Evolutionary conservation across 805 yeast genomes (phyloP), one percentile per base, ranked within the genome.

Genomic region (Pichia pseudocactophila): DNA sequence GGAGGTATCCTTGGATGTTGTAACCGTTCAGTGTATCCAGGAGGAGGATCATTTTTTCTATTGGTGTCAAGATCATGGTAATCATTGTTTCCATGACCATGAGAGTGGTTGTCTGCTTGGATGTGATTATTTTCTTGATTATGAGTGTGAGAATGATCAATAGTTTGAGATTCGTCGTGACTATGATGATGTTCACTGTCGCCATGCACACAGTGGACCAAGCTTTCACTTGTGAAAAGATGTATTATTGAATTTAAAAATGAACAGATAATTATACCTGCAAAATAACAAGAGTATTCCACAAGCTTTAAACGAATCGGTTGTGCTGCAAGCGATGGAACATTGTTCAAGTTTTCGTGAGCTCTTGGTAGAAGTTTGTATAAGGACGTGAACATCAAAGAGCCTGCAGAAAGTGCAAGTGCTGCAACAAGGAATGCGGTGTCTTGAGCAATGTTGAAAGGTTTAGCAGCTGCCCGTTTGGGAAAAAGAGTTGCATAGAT

Each of bases 191-290:
- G 43, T 13, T 34, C 26, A 39, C 49, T 36, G 12, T 38, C 43
- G 37, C 67, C 76, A 53, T 88, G 96, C 13, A 77, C 82, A 61
- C 96, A 88, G 56, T 88, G 96, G 0, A 89, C 83, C 28, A 89
- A 74, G 27, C 89, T 79, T 57, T 85, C 85, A 39, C 90, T 76
- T 0, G 97, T 85, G 40, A 79, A 60, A 30, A 76, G 59, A 59
- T 89, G 96, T 5, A 92, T 76, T 1, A 81, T 30, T 22, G 66
- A 57, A 58, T 88, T 89, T 42, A 90, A 63, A 2, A 61, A 46
- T 1, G 76, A 58, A 55, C 95, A 85, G 2, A 76, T 48, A 1
- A 64, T 36, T 2, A 82, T 73, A 2, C 98, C 97, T 1, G 63
- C 19, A 16, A 62, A 46, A 40, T 56, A 63, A 37, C 52, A 60